Evolutionary conservation across 805 yeast genomes (phyloP).

Genomic region (Komagataella phaffii): DNA sequence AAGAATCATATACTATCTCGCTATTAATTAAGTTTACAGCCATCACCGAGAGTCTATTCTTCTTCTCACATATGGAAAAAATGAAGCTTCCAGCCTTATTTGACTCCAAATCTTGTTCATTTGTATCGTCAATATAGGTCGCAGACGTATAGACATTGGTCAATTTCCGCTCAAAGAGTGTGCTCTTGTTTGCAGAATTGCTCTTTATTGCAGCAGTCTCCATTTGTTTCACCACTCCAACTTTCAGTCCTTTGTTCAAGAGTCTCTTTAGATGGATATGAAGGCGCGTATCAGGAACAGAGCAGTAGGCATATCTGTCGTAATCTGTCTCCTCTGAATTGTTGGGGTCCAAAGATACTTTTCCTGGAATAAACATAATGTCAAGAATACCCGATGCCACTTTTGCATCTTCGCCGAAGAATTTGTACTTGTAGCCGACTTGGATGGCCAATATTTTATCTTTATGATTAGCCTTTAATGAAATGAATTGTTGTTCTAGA

Average conservation of each 20-base stretch:
- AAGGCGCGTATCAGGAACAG: constrained; percentile 69
- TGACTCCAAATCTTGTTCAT: constrained; percentile 5
- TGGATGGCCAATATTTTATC: constrained; percentile 74
- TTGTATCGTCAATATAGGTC: constrained; percentile 55
- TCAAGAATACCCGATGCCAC: constrained; percentile 52
- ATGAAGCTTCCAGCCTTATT: constrained; percentile 29
- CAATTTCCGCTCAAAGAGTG: constrained; percentile 54
- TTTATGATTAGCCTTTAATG: constrained; percentile 41
- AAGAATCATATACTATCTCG: constrained; percentile 57
- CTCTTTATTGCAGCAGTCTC: constrained; percentile 71
- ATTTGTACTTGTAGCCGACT: constrained; percentile 85
- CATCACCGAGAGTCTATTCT: constrained; percentile 27
- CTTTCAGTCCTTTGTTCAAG: constrained; percentile 58
- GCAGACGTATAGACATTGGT: constrained; percentile 71
- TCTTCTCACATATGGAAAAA: constrained; percentile 25
- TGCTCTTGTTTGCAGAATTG: constrained; percentile 31
- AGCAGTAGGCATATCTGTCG: constrained; percentile 64
- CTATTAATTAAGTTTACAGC: constrained; percentile 68
- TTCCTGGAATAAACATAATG: constrained; percentile 64
- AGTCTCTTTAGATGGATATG: constrained; percentile 67
- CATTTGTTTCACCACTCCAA: constrained; percentile 76
- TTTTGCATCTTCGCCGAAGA: constrained; percentile 76
- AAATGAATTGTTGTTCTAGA: constrained; percentile 63
- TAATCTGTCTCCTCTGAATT: constrained; percentile 25
- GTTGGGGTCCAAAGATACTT: constrained; percentile 33